Percentiles rank a stretch among this genome's conserved stretches.
These are phyloP conservation scores for Apophysomyces trapeziformis DNA, from an alignment of 371 early-diverging fungal genomes.

Conservation along the genomic window DNA sequence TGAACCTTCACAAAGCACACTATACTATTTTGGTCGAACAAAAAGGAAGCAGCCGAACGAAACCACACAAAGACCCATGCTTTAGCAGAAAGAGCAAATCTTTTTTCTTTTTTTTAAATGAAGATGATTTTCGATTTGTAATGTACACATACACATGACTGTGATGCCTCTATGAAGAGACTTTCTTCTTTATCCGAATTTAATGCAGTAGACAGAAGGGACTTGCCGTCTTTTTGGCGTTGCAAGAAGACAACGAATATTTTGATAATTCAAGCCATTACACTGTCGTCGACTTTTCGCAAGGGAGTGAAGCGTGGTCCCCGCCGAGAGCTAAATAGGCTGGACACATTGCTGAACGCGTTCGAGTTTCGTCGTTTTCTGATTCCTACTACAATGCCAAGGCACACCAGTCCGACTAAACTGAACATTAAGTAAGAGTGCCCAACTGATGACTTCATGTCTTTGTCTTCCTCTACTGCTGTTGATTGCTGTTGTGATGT, in stretches of 20 bases:
- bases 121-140: background rate
- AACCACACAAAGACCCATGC: background rate
- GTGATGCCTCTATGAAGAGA: background rate
- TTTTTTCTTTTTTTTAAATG: background rate
- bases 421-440: slow-evolving; percentile 3
- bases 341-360: background rate
- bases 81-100: background rate
- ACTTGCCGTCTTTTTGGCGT: no score
- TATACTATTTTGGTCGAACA: slow-evolving; percentile 32
- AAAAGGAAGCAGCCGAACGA: slow-evolving; percentile 9
- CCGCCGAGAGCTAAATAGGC: background rate
- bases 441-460: background rate
- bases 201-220: no score
- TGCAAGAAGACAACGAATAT: no score
- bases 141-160: background rate
- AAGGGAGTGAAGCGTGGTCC: background rate
- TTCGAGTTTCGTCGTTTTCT: background rate
- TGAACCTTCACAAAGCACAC: background rate
- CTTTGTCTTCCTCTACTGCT: slow-evolving; percentile 24
- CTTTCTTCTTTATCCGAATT: no score
- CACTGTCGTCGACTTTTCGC: background rate
- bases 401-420: background rate
- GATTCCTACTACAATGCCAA: background rate
- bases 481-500: slow-evolving; percentile 14
- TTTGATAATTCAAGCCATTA: background rate